Evolutionary conservation across 108 stramenopile genomes (phyloP).

Genomic region (Craspedostauros australis): DNA sequence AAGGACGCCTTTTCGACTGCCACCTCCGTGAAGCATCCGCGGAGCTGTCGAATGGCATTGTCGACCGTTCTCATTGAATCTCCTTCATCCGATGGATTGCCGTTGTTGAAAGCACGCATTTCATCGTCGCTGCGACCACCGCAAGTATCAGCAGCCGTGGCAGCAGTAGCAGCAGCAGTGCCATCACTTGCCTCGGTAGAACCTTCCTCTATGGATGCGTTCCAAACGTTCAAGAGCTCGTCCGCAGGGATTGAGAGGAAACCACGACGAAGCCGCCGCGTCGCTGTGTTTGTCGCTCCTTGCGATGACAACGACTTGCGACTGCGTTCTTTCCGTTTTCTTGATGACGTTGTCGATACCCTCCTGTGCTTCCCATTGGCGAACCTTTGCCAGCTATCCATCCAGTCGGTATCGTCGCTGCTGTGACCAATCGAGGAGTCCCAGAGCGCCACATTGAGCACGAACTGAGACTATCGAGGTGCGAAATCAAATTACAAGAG

Average conservation of each 20-base stretch:
- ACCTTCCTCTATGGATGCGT: background rate
- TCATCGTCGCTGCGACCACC: too few relatives aligned
- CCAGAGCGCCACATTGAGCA: slow-evolving; percentile 58
- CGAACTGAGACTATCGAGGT: slow-evolving; percentile 42
- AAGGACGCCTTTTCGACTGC: slow-evolving; percentile 61
- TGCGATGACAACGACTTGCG: too few relatives aligned
- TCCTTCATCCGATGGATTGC: slow-evolving; percentile 36
- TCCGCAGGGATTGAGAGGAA: slow-evolving; percentile 15
- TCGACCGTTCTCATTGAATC: too few relatives aligned
- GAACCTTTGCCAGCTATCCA: background rate
- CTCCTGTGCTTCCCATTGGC: slow-evolving; percentile 10
- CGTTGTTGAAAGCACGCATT: too few relatives aligned
- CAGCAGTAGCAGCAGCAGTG: background rate
- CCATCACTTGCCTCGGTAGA: slow-evolving; percentile 5
- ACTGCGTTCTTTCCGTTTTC: too few relatives aligned
- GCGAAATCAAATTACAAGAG: background rate
- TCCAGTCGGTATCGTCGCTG: background rate
- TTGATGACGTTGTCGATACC: too few relatives aligned
- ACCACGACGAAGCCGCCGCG: too few relatives aligned
- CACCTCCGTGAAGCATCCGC: slow-evolving; percentile 49
- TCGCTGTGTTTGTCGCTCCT: too few relatives aligned
- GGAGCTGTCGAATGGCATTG: slow-evolving; percentile 33
- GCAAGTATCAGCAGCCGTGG: too few relatives aligned
- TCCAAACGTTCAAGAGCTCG: slow-evolving; percentile 13
- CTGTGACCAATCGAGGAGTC: slow-evolving; percentile 43